These are phyloP conservation scores for Adiantum capillusveneris DNA, from an alignment of 75 land plant genomes.

Conservation along the genomic window DNA sequence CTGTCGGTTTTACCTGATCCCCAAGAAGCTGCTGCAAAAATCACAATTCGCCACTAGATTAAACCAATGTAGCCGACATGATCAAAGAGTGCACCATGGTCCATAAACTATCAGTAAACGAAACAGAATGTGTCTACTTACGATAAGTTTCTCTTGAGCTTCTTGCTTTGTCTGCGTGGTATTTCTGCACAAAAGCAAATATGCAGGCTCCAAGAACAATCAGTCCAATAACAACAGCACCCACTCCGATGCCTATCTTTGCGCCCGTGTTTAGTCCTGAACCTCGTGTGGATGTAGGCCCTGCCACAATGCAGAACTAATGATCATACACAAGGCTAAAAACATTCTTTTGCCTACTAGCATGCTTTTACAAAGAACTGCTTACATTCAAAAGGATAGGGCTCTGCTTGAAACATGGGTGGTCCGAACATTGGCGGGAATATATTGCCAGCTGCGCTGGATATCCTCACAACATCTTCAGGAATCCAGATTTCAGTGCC, in stretches of 20 bases:
- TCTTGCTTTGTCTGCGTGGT: conserved; percentile 8
- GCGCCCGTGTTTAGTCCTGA: conserved; percentile 5
- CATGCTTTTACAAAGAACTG: background rate
- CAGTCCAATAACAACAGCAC: background rate
- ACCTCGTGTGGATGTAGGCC: background rate
- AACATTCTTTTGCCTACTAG: too few species aligned
- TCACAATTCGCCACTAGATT: too few species aligned
- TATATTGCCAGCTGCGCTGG: background rate
- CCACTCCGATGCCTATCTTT: conserved; percentile 11
- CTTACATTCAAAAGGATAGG: background rate
- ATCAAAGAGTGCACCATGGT: too few species aligned
- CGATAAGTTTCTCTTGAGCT: conserved; percentile 9
- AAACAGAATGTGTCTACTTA: conserved; percentile 1
- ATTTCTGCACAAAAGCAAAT: conserved; percentile 9
- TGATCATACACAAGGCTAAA: too few species aligned
- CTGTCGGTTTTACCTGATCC: conserved; percentile 44
- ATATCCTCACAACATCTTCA: background rate
- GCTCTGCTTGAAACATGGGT: background rate
- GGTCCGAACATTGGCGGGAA: background rate
- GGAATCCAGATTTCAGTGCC: background rate
- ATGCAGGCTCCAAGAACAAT: background rate
- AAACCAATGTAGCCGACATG: too few species aligned
- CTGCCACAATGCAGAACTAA: conserved; percentile 1
- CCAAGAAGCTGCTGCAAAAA: conserved; percentile 53
- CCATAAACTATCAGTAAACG: background rate